These are phyloP conservation scores for Boletus barrowsii DNA, from an alignment of 768 basidiomycete genomes.

Conservation along the genomic window DNA sequence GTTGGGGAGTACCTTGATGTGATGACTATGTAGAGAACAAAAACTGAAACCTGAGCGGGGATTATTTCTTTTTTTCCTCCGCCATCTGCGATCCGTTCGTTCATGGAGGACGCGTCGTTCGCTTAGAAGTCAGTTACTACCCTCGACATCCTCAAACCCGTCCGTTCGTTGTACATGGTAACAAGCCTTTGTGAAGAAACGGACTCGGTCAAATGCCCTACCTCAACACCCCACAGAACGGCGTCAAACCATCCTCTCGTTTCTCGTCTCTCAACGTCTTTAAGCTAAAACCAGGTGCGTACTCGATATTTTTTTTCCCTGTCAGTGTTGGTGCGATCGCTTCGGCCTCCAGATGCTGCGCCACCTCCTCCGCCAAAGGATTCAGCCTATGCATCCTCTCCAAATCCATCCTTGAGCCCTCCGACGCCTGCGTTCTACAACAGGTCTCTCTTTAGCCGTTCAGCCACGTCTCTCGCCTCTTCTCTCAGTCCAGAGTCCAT, in stretches of 20 bases:
- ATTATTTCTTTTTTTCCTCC: too few relatives aligned
- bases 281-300: constrained; percentile 30
- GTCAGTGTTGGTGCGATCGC: neutral
- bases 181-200: neutral
- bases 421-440: constrained; percentile 19
- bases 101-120: too few relatives aligned
- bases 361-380: constrained; percentile 67
- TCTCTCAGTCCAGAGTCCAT: constrained; percentile 26
- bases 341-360: constrained; percentile 7
- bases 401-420: neutral
- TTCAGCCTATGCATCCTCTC: constrained; percentile 28
- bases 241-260: constrained; percentile 33
- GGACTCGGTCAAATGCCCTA: neutral
- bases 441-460: constrained; percentile 39
- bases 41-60: too few relatives aligned
- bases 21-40: too few relatives aligned
- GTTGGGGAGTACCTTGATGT: too few relatives aligned
- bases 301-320: neutral
- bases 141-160: neutral
- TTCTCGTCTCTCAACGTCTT: constrained; percentile 43
- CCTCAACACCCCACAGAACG: constrained; percentile 10
- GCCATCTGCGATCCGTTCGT: too few relatives aligned
- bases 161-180: neutral
- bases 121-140: neutral
- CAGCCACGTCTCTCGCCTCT: constrained; percentile 47